phyloP scores from a whole-genome alignment of 192 early-diverging fungal species.

The Coemansia sp. region DNA sequence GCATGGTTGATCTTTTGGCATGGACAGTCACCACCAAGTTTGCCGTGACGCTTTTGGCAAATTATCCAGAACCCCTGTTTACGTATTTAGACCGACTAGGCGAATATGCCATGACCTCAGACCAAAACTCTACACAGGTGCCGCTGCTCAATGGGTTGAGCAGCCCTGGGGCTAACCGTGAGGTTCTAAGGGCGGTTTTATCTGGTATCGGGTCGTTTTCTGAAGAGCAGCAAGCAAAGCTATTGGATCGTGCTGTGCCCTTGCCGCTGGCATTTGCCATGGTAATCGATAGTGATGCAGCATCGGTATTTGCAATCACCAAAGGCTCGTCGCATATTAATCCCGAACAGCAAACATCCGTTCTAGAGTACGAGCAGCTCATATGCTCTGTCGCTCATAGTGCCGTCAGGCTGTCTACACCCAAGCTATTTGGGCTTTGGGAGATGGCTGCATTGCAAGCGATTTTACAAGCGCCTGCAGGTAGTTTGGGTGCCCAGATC shows the following conservation, averaged over 20 bases:
- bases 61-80: slow-evolving; percentile 1
- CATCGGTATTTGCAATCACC: slow-evolving; percentile 12
- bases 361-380: slow-evolving; percentile 17
- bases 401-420: slow-evolving; percentile 13
- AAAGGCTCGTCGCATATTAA: slow-evolving; percentile 1
- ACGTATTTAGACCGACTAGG: slow-evolving; percentile 17
- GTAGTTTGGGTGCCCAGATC: slow-evolving; percentile 18
- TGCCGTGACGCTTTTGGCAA: slow-evolving; percentile 14
- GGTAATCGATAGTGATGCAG: slow-evolving; percentile 24
- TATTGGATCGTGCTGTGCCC: slow-evolving; percentile 9
- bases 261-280: slow-evolving; percentile 23
- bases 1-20: slow-evolving; percentile 11
- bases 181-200: slow-evolving; percentile 18
- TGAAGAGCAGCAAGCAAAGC: slow-evolving; percentile 17
- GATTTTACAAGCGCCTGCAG: slow-evolving; percentile 3
- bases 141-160: slow-evolving; percentile 21
- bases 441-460: slow-evolving; percentile 13
- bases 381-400: slow-evolving; percentile 15
- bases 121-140: not conserved
- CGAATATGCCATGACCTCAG: not conserved
- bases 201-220: slow-evolving; percentile 21
- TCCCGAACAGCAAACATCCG: not conserved
- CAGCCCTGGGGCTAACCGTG: slow-evolving; percentile 15
- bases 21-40: slow-evolving; percentile 18
- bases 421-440: slow-evolving; percentile 17